Conservation (phyloP, 1,139 yeast genomes). For the Yamadazyma sp. region DNA sequence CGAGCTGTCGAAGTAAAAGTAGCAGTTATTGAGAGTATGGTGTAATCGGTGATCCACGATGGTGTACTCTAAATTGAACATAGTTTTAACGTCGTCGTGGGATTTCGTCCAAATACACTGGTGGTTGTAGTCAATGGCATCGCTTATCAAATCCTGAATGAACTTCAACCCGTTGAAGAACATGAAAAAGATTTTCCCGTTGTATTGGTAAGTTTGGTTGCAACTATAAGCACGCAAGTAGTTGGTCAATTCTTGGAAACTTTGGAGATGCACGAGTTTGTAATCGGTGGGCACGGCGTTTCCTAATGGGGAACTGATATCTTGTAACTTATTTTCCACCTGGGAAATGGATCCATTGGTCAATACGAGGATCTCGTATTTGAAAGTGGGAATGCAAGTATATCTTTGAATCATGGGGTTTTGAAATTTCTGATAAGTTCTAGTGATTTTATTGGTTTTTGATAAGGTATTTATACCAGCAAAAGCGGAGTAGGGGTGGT, state of each 20-base stretch:
- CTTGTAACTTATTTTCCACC: constrained; percentile 28
- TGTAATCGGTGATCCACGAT: not conserved
- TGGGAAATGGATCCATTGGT: constrained; percentile 36
- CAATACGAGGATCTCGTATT: constrained; percentile 35
- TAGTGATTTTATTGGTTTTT: constrained; percentile 17
- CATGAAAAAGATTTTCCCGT: constrained; percentile 39
- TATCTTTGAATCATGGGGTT: constrained; percentile 34
- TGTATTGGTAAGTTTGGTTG: constrained; percentile 15
- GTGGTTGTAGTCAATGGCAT: constrained; percentile 32
- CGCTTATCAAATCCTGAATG: constrained; percentile 32
- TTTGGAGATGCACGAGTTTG: constrained; percentile 26
- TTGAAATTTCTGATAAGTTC: constrained; percentile 3
- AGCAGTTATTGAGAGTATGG: constrained; percentile 12
- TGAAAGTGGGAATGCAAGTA: constrained; percentile 34
- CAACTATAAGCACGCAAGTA: constrained; percentile 15
- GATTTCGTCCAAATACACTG: constrained; percentile 11
- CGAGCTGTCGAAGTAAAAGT: constrained; percentile 37
- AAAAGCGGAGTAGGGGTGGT: no score
- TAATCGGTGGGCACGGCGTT: constrained; percentile 28
- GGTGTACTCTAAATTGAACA: constrained; percentile 10
- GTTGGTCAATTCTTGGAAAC: constrained; percentile 25
- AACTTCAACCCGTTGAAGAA: constrained; percentile 38
- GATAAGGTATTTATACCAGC: constrained; percentile 20
- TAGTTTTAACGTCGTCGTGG: constrained; percentile 7
- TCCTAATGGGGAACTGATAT: constrained; percentile 24